Conservation (phyloP, 2,329 filamentous ascomycete species). For the Colletotrichum sp. region DNA sequence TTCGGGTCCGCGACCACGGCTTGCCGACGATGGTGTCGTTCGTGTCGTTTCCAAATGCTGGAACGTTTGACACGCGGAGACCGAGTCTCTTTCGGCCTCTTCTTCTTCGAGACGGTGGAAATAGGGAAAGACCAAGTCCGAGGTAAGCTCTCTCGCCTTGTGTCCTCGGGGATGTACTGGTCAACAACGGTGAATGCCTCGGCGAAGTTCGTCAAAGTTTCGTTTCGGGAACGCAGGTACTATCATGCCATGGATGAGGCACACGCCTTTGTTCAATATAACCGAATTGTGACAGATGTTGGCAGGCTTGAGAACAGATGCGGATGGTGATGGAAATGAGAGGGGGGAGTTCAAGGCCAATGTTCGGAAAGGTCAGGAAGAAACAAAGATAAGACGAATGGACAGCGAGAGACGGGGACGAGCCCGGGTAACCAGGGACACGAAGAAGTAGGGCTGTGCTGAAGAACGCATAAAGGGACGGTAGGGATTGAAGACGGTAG, state of each 20-base stretch:
- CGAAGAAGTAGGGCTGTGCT: constrained; percentile 32
- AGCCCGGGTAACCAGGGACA: constrained; percentile 20
- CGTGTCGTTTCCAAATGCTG: not conserved
- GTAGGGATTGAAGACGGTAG: constrained; percentile 32
- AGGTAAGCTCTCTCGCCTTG: constrained; percentile 25
- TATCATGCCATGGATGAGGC: constrained; percentile 20
- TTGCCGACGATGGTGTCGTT: constrained; percentile 10
- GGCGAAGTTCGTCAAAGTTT: constrained; percentile 20
- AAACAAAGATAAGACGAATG: constrained; percentile 32
- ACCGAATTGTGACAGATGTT: constrained; percentile 9
- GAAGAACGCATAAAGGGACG: constrained; percentile 33
- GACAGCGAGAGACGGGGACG: constrained; percentile 18
- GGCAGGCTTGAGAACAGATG: not conserved
- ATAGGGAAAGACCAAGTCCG: constrained; percentile 16
- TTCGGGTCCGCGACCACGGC: not conserved
- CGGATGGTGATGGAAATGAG: constrained; percentile 1
- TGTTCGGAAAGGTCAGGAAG: constrained; percentile 23
- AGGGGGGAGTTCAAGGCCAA: constrained; percentile 3
- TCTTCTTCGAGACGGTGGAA: constrained; percentile 18
- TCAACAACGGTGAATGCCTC: not conserved
- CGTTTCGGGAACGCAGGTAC: constrained; percentile 24
- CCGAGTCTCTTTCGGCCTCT: not conserved
- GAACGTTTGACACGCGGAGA: not conserved
- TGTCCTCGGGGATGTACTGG: constrained; percentile 14
- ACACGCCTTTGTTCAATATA: constrained; percentile 4